Evolutionary conservation across 331 rosid species (phyloP), one percentile per base, ranked within the genome.

Genomic region (Acacia pycnantha): DNA sequence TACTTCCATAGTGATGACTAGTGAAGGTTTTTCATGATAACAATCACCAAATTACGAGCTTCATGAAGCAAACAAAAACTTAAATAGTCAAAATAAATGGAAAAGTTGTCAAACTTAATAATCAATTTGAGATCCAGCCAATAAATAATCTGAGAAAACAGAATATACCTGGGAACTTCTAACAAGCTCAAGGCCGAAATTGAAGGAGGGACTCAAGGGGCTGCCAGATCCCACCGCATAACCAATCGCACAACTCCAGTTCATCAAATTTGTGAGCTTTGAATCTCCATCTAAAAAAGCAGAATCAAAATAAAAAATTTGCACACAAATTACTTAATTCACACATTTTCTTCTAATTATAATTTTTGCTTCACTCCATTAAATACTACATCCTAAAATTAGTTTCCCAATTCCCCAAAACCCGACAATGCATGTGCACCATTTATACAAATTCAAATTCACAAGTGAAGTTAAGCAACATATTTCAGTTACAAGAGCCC

Each of bases 241-340:
- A 73, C 94, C 94, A 84, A 93, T 82, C 46, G 97, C 99, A 82
- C 92, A 91, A 50, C 98, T 95, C 99, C 98, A 96, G 82, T 94
- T 92, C 91, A 76, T 94, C 81, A 92, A 80, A 87, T 91, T 88
- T 83, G 77, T 85, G 71, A 82, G 89, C 58, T 87, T 86, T 58
- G 83, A 80, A 31, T 76, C 86, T 83, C 92, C 97, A 84, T 85
- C 98, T 96, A 54, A 46, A 85, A 72, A 76, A 61, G 53, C 59
- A 79, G 35, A 81, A 81, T 43, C 73, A 81, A 54, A n/a, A 37
- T 64, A 48, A 24, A 76, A 46, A 70, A 71, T 31, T 78, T 68
- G 65, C 37, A 40, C 48, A 79, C 29, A 69, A 69, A 50, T 76
- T n/a, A 41, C n/a, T 68, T 35, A 65, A 81, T 14, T 73, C 31